Base-by-base conservation (phyloP, 2,329 filamentous ascomycete genomes). In the Aspergillus hiratsukae region DNA sequence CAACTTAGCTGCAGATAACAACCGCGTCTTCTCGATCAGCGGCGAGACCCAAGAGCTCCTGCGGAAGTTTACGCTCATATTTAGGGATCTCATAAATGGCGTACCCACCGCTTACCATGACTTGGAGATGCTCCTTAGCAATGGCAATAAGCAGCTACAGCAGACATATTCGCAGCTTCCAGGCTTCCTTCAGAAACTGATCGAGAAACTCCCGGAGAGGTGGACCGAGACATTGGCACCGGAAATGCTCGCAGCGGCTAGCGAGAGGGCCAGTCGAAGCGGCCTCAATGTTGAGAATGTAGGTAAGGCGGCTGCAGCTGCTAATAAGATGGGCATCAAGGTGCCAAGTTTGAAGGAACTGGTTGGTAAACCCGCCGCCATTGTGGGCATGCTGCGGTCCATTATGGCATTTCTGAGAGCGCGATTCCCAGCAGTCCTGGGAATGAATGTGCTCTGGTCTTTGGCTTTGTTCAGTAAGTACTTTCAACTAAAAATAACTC, bases 51-150 rank as follows among this genome's bases (percentile, higher is more conserved):
- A 91, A 59, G 87, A 90, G 61, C 82, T 96, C 29, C 83, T 96
- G 52, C 83, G 86, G 53, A 85, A 87, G 60, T 99, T 99, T 80
- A 95, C 91, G 1, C 80, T 91, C 55, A 87, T 97, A 35, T 88
- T 99, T 69, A 94, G 93, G 70, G 94, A 99, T 71, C 83, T 97
- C 17, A 84, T 94, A 66, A 92, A 91, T 70, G 94, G 94, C 59
- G 94, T 91, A 1, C 94, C 94, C 3, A 97, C 93, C 0, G 94
- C 94, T 2, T 96, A 95, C 73, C 83, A 88, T 68, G 94, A 99
- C 71, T 86, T 99, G n/a, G 85, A 87, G 65, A 83, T 81, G 68
- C 78, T 87, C 19, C 77, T 87, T 61, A 84, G 79, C 9, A 83
- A 85, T 54, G 83, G 82, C n/a, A 84, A 86, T 59, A 75, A 78